Percentiles rank a stretch among this genome's conserved stretches.
Evolutionary conservation across 495 filamentous ascomycete species (phyloP).

Genomic region (Podospora conica): DNA sequence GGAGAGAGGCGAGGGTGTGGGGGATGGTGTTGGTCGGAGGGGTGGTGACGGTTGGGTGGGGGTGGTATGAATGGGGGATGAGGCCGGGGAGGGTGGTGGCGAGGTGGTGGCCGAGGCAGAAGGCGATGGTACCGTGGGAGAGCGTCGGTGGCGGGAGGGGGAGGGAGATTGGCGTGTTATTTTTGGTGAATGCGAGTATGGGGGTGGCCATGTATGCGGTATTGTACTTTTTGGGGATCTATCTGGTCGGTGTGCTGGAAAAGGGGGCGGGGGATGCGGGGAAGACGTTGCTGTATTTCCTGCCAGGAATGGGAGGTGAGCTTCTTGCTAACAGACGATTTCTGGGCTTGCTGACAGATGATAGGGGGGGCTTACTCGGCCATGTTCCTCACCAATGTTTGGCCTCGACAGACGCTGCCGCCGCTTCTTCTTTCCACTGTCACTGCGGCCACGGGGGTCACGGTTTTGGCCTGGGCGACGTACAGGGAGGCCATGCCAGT

Average conservation of each 20-base stretch:
- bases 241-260: conserved; percentile 50
- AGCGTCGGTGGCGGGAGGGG: conserved; percentile 31
- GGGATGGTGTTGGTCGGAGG: conserved; percentile 46
- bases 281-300: conserved; percentile 43
- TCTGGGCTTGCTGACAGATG: background rate
- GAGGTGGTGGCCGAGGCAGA: conserved; percentile 40
- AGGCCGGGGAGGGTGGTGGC: conserved; percentile 39
- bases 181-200: conserved; percentile 47
- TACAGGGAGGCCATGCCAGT: conserved; percentile 29
- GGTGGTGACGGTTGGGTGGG: conserved; percentile 41
- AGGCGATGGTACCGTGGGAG: conserved; percentile 52
- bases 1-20: conserved; percentile 44
- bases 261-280: conserved; percentile 44
- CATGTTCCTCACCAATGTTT: conserved; percentile 49
- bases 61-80: conserved; percentile 52
- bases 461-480: conserved; percentile 44
- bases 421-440: conserved; percentile 46
- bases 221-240: conserved; percentile 57
- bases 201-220: conserved; percentile 47
- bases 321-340: background rate
- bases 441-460: conserved; percentile 42
- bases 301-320: conserved; percentile 40
- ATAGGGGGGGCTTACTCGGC: conserved; percentile 48
- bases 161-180: conserved; percentile 47
- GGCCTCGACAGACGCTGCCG: conserved; percentile 50